A percentile compares a stretch with the other conserved stretches of the same genome.
phyloP scores from a whole-genome alignment of 768 basidiomycete genomes.

The Mycena galopus region DNA sequence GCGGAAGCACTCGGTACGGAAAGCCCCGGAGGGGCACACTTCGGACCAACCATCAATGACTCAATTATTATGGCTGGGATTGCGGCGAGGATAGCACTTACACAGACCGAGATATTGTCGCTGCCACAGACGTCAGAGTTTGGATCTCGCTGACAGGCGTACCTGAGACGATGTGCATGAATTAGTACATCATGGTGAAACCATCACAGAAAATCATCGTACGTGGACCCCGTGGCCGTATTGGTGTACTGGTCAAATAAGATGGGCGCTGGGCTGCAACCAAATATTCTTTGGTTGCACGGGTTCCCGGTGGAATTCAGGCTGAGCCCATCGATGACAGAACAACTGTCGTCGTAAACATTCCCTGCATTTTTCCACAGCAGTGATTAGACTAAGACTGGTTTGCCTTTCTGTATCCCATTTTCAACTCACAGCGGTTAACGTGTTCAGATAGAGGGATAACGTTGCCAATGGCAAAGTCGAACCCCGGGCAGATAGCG shows the following conservation, averaged over 20 bases:
- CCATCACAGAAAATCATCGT: background rate
- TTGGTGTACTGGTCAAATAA: conserved; percentile 29
- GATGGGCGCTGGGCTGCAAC: conserved; percentile 34
- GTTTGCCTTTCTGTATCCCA: no score
- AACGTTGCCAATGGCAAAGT: no score
- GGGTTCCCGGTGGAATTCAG: conserved; percentile 31
- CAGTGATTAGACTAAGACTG: no score
- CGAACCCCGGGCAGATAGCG: no score
- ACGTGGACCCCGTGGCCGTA: conserved; percentile 22
- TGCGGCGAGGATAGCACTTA: no score
- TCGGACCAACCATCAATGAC: conserved; percentile 13
- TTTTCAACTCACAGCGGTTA: no score
- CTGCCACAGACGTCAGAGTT: conserved; percentile 43
- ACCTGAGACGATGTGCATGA: conserved; percentile 36
- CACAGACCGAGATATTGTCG: no score
- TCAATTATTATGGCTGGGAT: no score
- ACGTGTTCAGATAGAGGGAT: no score
- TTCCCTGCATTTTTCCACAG: no score
- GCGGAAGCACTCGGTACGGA: conserved; percentile 1
- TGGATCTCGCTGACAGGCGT: conserved; percentile 44
- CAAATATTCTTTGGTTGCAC: conserved; percentile 33
- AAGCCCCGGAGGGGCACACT: conserved; percentile 7
- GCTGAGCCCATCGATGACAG: conserved; percentile 30
- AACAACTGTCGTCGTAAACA: conserved; percentile 34
- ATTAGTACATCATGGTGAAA: conserved; percentile 14